These are phyloP conservation scores for Tolypocladium album DNA, from an alignment of 2,329 filamentous ascomycete species.

Conservation along the genomic window DNA sequence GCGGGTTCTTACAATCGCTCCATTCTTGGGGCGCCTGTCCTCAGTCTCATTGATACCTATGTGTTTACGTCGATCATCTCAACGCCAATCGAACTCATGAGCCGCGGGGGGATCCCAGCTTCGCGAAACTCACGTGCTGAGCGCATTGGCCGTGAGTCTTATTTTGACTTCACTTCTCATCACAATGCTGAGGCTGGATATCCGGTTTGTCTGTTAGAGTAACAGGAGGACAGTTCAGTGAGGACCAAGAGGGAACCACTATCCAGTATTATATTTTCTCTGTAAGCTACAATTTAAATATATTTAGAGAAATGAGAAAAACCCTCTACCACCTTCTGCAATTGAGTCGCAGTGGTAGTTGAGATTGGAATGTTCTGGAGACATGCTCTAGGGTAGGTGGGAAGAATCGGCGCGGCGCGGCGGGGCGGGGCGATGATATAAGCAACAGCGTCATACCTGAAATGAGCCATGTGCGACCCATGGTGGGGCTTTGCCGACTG, in stretches of 20 bases:
- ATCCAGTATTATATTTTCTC: too few species aligned
- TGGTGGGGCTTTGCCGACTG: background rate
- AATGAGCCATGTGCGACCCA: background rate
- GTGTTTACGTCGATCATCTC: too few species aligned
- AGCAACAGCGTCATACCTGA: background rate
- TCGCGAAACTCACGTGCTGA: slow-evolving; percentile 9
- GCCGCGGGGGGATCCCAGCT: slow-evolving; percentile 2
- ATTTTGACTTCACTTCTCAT: slow-evolving; percentile 43
- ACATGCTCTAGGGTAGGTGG: background rate
- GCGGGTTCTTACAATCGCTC: too few species aligned
- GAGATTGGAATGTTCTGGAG: background rate
- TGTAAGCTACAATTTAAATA: too few species aligned
- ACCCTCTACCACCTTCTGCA: background rate
- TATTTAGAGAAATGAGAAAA: too few species aligned
- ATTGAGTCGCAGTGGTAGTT: too few species aligned
- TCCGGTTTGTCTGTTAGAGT: too few species aligned
- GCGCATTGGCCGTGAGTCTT: slow-evolving; percentile 7
- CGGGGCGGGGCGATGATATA: background rate
- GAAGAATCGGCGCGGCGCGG: background rate
- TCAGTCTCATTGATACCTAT: too few species aligned
- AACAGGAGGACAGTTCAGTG: too few species aligned
- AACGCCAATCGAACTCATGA: slow-evolving; percentile 13
- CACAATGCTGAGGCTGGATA: slow-evolving; percentile 27
- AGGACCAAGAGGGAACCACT: too few species aligned
- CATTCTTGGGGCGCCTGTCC: too few species aligned